A percentile compares a stretch with the other conserved stretches of the same genome.
These are phyloP conservation scores for Turritis glabra DNA, from an alignment of 345 rosid genomes.

Conservation along the genomic window DNA sequence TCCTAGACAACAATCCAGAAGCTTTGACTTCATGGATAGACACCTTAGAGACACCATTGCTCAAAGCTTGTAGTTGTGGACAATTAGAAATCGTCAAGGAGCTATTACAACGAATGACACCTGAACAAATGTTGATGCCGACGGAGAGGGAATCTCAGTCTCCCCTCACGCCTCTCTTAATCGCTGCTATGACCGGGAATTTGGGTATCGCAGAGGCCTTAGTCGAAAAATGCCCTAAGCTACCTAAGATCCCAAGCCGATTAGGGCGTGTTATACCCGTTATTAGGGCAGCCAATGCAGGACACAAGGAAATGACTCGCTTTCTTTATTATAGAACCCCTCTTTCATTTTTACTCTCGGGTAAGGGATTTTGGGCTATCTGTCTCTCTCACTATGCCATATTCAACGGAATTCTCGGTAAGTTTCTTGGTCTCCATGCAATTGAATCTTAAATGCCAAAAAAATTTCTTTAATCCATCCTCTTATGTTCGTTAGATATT, in stretches of 20 bases:
- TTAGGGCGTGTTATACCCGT: not conserved
- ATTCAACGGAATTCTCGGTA: too few species aligned
- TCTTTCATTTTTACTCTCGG: too few species aligned
- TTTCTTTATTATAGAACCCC: too few species aligned
- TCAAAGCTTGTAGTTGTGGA: slow-evolving; percentile 20
- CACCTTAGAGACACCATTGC: slow-evolving; percentile 3
- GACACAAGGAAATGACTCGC: not conserved
- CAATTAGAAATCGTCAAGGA: not conserved
- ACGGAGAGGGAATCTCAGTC: not conserved
- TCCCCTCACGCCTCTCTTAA: not conserved
- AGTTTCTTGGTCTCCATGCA: too few species aligned
- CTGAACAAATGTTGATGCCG: not conserved
- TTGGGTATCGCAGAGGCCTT: not conserved
- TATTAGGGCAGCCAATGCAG: not conserved
- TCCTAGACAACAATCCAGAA: not conserved
- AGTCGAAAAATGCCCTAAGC: not conserved
- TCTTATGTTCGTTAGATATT: too few species aligned
- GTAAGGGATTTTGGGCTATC: too few species aligned
- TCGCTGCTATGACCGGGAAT: not conserved
- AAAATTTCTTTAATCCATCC: too few species aligned
- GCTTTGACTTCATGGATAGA: slow-evolving; percentile 6
- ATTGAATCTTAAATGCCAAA: too few species aligned
- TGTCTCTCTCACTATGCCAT: too few species aligned
- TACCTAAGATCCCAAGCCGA: not conserved
- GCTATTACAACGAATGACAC: not conserved